Conservation (phyloP, 768 basidiomycete genomes). For the Suillus occidentalis region DNA sequence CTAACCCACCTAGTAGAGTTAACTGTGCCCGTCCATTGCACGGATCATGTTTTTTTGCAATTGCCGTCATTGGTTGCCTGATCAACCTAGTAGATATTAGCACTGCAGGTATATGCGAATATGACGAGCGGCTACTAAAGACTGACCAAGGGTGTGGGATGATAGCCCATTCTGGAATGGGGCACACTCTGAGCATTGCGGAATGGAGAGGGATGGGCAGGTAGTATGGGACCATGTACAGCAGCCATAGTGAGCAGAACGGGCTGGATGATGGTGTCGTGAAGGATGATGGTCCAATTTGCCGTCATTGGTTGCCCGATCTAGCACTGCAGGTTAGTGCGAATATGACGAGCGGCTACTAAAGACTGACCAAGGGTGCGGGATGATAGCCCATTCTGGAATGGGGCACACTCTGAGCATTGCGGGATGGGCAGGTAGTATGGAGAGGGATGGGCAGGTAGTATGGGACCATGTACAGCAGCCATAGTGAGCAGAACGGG, state of each 20-base stretch:
- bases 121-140: background rate
- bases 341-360: background rate
- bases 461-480: constrained; percentile 31
- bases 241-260: constrained; percentile 25
- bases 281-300: background rate
- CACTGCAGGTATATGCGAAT: too few relatives aligned
- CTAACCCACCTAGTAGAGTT: too few relatives aligned
- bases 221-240: constrained; percentile 29
- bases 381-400: too few relatives aligned
- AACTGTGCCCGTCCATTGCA: too few relatives aligned
- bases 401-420: too few relatives aligned
- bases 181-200: constrained; percentile 26
- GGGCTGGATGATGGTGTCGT: constrained; percentile 19
- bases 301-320: too few relatives aligned
- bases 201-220: constrained; percentile 30
- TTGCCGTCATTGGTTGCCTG: too few relatives aligned
- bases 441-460: constrained; percentile 26
- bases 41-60: too few relatives aligned
- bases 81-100: too few relatives aligned
- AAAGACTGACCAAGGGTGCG: constrained; percentile 21
- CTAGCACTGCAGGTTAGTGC: too few relatives aligned
- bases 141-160: constrained; percentile 28
- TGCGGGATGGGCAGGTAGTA: too few relatives aligned
- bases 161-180: constrained; percentile 24
- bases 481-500: constrained; percentile 22